Conservation (phyloP, 768 basidiomycete species). For the Lentinula sp. region DNA sequence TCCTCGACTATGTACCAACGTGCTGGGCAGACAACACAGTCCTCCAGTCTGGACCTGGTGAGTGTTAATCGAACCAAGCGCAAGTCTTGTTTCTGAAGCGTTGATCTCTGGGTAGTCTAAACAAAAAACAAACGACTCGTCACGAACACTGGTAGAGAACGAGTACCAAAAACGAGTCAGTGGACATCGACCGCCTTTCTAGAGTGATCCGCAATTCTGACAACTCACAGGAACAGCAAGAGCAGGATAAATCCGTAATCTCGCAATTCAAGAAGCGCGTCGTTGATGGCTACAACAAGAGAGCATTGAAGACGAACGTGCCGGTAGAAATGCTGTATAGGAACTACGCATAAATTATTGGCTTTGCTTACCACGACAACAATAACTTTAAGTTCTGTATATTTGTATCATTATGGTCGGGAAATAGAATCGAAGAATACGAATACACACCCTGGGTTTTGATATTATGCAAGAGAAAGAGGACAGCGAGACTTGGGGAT, state of each 20-base stretch:
- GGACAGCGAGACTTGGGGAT: too few relatives aligned
- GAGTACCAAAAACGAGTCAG: background rate
- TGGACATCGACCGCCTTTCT: background rate
- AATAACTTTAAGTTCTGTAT: background rate
- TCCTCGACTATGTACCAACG: background rate
- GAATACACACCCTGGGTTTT: background rate
- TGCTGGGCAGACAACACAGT: background rate
- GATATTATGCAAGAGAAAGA: too few relatives aligned
- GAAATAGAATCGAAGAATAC: background rate
- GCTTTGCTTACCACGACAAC: background rate
- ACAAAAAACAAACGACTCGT: background rate
- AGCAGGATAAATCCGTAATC: background rate
- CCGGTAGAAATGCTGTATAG: background rate
- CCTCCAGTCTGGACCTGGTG: background rate
- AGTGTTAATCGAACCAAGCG: background rate
- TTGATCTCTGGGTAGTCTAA: background rate
- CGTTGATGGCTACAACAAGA: conserved; percentile 4
- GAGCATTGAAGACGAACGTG: background rate
- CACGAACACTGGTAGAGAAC: background rate
- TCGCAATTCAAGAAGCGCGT: background rate
- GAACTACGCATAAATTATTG: background rate
- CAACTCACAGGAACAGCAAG: background rate
- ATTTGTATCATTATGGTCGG: background rate
- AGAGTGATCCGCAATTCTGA: background rate
- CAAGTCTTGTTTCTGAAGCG: background rate